A percentile compares a stretch with the other conserved stretches of the same genome.
These are phyloP conservation scores for Caryopteris hybrid DNA, from an alignment of 305 asterid species.

Conservation along the genomic window DNA sequence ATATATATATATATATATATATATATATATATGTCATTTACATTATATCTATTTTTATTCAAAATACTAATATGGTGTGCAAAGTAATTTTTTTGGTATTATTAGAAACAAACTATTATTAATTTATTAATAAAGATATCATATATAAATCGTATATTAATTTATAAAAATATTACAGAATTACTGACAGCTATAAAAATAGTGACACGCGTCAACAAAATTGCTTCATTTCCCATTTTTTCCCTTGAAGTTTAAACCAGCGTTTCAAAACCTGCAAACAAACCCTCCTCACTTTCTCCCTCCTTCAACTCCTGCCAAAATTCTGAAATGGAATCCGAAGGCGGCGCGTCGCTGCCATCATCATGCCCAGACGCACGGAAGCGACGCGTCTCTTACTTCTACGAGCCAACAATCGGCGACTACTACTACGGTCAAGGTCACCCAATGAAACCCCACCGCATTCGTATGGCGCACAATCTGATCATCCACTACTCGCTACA, in stretches of 20 bases:
- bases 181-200: no score
- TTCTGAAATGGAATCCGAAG: conserved; percentile 24
- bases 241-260: not conserved
- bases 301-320: conserved; percentile 5
- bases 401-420: conserved; percentile 42
- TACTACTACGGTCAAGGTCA: conserved; percentile 49
- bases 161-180: no score
- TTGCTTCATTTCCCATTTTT: no score
- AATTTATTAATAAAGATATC: no score
- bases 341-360: conserved; percentile 42
- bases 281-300: not conserved
- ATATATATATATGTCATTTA: no score
- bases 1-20: no score
- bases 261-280: not conserved
- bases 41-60: no score
- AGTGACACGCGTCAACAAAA: no score
- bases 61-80: no score
- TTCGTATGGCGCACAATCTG: conserved; percentile 43
- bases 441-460: conserved; percentile 51
- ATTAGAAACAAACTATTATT: no score
- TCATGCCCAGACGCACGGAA: conserved; percentile 37
- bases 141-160: no score
- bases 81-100: no score
- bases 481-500: conserved; percentile 37
- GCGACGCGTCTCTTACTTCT: conserved; percentile 42